These are phyloP conservation scores for Neurospora tetraspora DNA, from an alignment of 495 filamentous ascomycete genomes.

Conservation along the genomic window DNA sequence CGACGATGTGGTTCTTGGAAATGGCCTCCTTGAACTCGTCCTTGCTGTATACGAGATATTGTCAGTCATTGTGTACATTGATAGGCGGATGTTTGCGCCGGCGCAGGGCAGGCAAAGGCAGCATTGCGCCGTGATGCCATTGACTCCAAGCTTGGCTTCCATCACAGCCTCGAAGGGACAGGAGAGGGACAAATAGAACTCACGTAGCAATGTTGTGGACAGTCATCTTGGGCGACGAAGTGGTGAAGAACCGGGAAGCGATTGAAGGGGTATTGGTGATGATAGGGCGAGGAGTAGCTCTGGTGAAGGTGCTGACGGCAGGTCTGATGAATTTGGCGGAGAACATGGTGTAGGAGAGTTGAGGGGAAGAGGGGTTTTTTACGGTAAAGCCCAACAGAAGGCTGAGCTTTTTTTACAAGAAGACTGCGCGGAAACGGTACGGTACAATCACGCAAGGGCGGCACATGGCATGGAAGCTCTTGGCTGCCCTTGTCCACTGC, in stretches of 20 bases:
- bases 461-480: neutral
- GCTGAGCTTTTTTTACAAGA: neutral
- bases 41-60: constrained; percentile 35
- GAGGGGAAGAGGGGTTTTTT: neutral
- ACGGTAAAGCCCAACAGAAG: neutral
- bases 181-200: constrained; percentile 10
- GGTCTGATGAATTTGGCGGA: constrained; percentile 16
- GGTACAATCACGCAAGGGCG: neutral
- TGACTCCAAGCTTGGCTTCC: neutral
- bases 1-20: constrained; percentile 45
- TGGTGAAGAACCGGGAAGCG: constrained; percentile 28
- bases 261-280: neutral
- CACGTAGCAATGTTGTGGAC: constrained; percentile 33
- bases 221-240: constrained; percentile 34
- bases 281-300: constrained; percentile 2
- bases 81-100: neutral
- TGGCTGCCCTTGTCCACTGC: neutral
- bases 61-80: constrained; percentile 4
- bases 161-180: neutral
- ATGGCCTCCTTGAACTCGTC: constrained; percentile 52
- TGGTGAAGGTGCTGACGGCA: constrained; percentile 5
- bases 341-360: constrained; percentile 10
- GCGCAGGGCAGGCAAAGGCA: neutral
- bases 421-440: neutral
- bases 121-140: neutral